These are phyloP conservation scores for Aegle marmelos DNA, from an alignment of 345 rosid species.

Conservation along the genomic window DNA sequence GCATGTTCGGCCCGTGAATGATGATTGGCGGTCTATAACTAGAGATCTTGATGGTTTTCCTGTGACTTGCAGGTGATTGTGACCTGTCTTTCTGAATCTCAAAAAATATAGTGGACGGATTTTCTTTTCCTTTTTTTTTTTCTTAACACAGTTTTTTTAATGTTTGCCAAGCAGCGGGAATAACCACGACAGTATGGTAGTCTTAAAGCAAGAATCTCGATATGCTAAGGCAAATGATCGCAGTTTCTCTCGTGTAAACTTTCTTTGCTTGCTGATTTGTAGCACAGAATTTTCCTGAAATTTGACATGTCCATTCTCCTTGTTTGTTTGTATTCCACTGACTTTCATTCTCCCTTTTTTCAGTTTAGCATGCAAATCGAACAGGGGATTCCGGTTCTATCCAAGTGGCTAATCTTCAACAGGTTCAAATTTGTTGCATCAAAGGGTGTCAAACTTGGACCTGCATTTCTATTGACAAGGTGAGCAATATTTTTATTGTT, in stretches of 20 bases:
- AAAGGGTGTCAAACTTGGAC: conserved; percentile 84
- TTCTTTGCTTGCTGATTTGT: conserved; percentile 13
- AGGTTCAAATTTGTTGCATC: conserved; percentile 83
- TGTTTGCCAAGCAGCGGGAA: conserved; percentile 63
- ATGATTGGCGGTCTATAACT: conserved; percentile 78
- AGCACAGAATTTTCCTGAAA: background rate
- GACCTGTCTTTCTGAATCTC: conserved; percentile 17
- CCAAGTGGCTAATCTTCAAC: conserved; percentile 91
- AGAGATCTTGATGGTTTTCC: conserved; percentile 89
- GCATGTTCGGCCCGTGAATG: conserved; percentile 82
- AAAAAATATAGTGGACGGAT: conserved; percentile 20
- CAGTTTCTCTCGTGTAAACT: conserved; percentile 83
- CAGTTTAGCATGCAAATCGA: conserved; percentile 90
- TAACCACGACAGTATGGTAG: conserved; percentile 81
- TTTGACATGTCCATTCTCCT: background rate
- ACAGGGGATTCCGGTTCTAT: conserved; percentile 89
- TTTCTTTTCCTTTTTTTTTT: no score
- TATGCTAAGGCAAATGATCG: conserved; percentile 67
- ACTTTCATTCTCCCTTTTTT: conserved; percentile 25
- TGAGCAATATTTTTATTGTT: conserved; percentile 22
- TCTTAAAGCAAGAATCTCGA: conserved; percentile 91
- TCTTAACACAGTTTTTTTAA: conserved; percentile 20
- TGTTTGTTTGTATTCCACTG: background rate
- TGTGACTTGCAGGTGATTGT: conserved; percentile 76
- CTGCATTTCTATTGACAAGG: conserved; percentile 89